Base-by-base conservation (phyloP, 1,139 yeast species). In the Pichia sp. region DNA sequence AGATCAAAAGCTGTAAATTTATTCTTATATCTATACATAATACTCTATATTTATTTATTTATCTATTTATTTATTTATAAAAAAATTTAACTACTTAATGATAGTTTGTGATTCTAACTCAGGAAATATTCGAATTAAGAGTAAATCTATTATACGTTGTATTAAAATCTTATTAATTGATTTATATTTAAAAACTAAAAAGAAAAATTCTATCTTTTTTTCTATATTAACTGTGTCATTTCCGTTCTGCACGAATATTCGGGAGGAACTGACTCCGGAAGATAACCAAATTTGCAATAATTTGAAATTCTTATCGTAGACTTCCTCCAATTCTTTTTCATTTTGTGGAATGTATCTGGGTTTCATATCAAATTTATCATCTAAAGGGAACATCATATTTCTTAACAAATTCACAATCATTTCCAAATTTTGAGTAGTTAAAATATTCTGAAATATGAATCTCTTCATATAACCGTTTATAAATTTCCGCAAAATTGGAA, bases 101-200 rank as follows among this genome's bases (percentile, higher is more conserved):
- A 34, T 25, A n/a, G 2, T 28, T 20, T 32, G 26, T 12, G 31
- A 20, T 26, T 27, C 10, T n/a, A 60, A 29, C 41, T 73, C 78
- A 0, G 78, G 77, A 12, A 70, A 59, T 6, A 71, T 23, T 25
- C 59, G 53, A 5, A 60, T 44, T 12, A 72, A 51, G 1, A 70
- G 10, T 35, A 67, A 55, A 51, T 74, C 78, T 28, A 72, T 23
- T 2, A 73, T 22, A 30, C 56, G 59, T 54, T 65, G 65, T 3
- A 71, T 51, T 42, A 74, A 54, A 42, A 68, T 66, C 54, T 69
- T 68, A 58, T 74, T 74, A 20, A 73, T 58, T 22, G 56, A 48
- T 44, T 63, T 62, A 49, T 66, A 58, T 32, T 61, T 63, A 42
- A 73, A 66, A 20, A 62, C 48, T 20, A 63, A 62, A 36, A 74